phyloP scores from a whole-genome alignment of 306 rosid genomes.

The Crotalaria pallida region DNA sequence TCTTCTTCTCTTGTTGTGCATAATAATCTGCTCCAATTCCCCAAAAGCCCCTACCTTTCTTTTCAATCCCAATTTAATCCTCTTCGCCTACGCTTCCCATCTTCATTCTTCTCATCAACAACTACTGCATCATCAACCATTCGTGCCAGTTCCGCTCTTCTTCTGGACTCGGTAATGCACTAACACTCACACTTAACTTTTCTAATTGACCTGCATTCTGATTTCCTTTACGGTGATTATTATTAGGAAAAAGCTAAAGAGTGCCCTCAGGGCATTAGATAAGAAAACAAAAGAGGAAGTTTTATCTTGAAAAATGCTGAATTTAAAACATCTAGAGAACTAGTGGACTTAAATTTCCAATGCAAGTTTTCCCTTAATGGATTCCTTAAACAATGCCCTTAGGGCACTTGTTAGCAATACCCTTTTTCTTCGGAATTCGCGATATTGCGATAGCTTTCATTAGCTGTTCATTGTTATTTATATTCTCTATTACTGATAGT shows the following conservation, averaged over 20 bases:
- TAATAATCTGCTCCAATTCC: slow-evolving; percentile 13
- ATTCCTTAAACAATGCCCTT: too few relatives aligned
- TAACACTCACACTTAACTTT: background rate
- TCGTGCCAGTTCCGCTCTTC: slow-evolving; percentile 38
- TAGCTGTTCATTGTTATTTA: background rate
- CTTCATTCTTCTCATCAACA: background rate
- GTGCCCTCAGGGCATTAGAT: background rate
- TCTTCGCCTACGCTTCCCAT: slow-evolving; percentile 18
- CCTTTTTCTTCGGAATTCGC: background rate
- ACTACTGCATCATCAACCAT: slow-evolving; percentile 23
- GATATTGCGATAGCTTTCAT: background rate
- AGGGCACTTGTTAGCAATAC: background rate
- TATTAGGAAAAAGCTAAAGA: background rate
- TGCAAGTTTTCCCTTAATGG: too few relatives aligned
- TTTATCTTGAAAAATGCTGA: too few relatives aligned
- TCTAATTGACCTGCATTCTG: background rate
- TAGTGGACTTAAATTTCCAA: too few relatives aligned
- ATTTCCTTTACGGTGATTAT: background rate
- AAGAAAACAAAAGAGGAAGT: background rate
- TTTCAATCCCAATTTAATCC: slow-evolving; percentile 16
- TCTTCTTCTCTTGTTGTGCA: slow-evolving; percentile 19
- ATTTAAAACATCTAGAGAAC: too few relatives aligned
- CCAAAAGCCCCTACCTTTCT: slow-evolving; percentile 23
- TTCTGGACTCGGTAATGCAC: slow-evolving; percentile 40
- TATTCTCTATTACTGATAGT: background rate